Evolutionary conservation across 2,329 filamentous ascomycete species (phyloP).

Genomic region (Tolypocladium tundrense): DNA sequence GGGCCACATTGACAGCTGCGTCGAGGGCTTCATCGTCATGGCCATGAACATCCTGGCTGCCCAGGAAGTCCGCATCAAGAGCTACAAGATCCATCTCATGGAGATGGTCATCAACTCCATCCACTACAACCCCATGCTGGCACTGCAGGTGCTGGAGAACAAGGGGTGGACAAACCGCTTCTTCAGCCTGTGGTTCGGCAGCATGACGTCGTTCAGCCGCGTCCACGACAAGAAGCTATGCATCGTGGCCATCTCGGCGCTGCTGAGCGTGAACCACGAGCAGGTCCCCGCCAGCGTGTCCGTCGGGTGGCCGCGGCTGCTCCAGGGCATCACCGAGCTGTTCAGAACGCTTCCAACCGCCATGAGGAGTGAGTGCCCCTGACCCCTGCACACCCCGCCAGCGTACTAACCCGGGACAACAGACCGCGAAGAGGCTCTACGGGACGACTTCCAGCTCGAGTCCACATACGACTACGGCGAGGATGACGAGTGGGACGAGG

Average conservation of each 20-base stretch:
- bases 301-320: conserved; percentile 84
- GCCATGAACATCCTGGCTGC: conserved; percentile 73
- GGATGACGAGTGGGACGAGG: conserved; percentile 75
- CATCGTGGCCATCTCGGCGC: conserved; percentile 81
- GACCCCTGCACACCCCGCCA: background rate
- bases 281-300: conserved; percentile 89
- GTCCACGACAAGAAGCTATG: conserved; percentile 99
- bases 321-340: conserved; percentile 77
- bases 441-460: conserved; percentile 72
- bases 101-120: conserved; percentile 98
- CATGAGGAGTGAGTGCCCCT: conserved; percentile 59
- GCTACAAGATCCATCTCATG: conserved; percentile 92
- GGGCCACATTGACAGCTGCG: conserved; percentile 77
- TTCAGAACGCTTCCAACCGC: conserved; percentile 88
- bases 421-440: conserved; percentile 86
- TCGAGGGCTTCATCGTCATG: conserved; percentile 80
- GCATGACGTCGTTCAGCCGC: conserved; percentile 83
- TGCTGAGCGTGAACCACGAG: conserved; percentile 68
- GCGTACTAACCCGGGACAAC: conserved; percentile 13
- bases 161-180: conserved; percentile 98
- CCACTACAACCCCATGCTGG: conserved; percentile 87
- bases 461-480: conserved; percentile 54
- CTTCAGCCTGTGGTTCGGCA: conserved; percentile 96
- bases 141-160: conserved; percentile 77
- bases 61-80: conserved; percentile 77